These are phyloP conservation scores for Castanea sativa DNA, from an alignment of 306 rosid species.

Conservation along the genomic window DNA sequence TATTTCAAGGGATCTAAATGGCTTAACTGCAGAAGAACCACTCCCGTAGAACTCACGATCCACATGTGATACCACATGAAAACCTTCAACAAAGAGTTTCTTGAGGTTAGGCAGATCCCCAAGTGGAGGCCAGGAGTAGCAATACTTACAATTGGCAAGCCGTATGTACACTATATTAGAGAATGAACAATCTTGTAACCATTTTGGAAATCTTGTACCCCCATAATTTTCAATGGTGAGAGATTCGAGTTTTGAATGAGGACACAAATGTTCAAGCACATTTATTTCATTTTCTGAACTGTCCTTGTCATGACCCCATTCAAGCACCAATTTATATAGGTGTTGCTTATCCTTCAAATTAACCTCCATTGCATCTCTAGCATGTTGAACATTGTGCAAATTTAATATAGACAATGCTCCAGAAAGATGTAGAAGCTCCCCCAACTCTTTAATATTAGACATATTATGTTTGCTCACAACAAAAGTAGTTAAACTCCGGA, in stretches of 20 bases:
- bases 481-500: too few species aligned
- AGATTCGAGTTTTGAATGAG: neutral
- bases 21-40: neutral
- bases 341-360: too few species aligned
- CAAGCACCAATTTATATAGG: too few species aligned
- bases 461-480: too few species aligned
- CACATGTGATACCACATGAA: neutral
- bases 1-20: too few species aligned
- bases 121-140: neutral
- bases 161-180: neutral
- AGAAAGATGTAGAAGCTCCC: too few species aligned
- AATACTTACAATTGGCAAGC: neutral
- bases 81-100: neutral
- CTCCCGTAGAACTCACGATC: neutral
- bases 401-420: too few species aligned
- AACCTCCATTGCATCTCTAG: too few species aligned
- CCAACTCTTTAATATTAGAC: too few species aligned
- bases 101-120: neutral
- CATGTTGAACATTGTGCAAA: too few species aligned
- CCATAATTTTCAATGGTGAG: neutral
- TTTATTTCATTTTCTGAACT: neutral
- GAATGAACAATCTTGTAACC: neutral
- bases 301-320: too few species aligned
- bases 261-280: neutral
- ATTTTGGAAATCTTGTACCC: neutral